phyloP scores from a whole-genome alignment of 345 rosid species.

The Balakata baccata region DNA sequence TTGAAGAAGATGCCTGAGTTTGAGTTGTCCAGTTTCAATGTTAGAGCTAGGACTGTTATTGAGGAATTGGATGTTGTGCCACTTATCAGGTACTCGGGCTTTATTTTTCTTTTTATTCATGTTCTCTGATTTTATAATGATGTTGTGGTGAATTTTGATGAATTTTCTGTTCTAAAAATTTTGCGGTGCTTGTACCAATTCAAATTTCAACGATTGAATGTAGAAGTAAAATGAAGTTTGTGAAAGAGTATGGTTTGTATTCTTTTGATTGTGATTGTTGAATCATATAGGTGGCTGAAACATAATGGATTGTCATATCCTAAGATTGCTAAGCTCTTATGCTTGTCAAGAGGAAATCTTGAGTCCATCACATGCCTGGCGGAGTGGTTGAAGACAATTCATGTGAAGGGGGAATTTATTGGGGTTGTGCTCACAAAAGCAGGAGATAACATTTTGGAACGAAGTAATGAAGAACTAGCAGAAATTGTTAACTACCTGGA shows the following conservation, averaged over 20 bases:
- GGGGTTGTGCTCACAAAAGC: constrained; percentile 62
- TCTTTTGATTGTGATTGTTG: not conserved
- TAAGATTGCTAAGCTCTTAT: constrained; percentile 68
- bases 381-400: constrained; percentile 73
- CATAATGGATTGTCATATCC: constrained; percentile 69
- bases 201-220: too few relatives aligned
- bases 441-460: constrained; percentile 56
- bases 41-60: constrained; percentile 57
- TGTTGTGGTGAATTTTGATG: too few relatives aligned
- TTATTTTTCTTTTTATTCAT: not conserved
- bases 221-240: not conserved
- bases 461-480: constrained; percentile 46
- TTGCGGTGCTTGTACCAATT: too few relatives aligned
- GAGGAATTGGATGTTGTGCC: constrained; percentile 64
- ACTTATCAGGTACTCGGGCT: constrained; percentile 55
- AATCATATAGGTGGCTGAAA: constrained; percentile 79
- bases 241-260: constrained; percentile 31
- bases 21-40: constrained; percentile 46
- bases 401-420: constrained; percentile 70
- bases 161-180: too few relatives aligned
- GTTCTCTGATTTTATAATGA: not conserved
- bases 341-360: constrained; percentile 62
- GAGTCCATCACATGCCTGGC: constrained; percentile 50
- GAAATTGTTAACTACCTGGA: constrained; percentile 66
- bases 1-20: constrained; percentile 62